phyloP scores from a whole-genome alignment of 2,329 filamentous ascomycete species.

The Clonostachys chloroleuca region DNA sequence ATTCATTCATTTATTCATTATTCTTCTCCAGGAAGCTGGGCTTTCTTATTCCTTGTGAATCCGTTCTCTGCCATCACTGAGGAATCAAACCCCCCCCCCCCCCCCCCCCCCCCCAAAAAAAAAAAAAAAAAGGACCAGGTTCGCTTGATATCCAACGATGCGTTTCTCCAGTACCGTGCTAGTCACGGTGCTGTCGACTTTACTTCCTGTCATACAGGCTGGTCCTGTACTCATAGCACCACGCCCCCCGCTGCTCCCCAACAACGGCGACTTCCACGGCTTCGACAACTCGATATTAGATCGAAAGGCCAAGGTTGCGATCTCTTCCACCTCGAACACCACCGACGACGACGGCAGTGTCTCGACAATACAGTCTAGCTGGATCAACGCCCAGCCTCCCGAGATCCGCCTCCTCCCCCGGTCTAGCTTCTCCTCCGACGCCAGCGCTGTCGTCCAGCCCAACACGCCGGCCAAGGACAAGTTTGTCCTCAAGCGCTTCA shows the following conservation, averaged over 20 bases:
- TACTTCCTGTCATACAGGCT: background rate
- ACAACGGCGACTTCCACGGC: background rate
- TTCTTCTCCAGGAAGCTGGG: too few species aligned
- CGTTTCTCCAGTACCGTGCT: background rate
- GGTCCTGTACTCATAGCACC: too few species aligned
- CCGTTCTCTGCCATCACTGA: too few species aligned
- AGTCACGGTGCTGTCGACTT: background rate
- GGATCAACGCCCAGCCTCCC: background rate
- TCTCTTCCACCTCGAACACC: background rate
- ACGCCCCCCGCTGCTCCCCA: background rate
- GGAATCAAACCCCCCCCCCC: too few species aligned
- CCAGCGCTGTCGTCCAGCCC: background rate
- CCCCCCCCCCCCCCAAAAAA: too few species aligned
- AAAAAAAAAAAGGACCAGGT: too few species aligned
- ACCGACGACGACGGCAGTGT: background rate
- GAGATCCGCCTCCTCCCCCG: background rate
- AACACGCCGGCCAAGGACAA: background rate
- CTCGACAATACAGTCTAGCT: background rate
- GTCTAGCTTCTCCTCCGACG: slow-evolving; percentile 1
- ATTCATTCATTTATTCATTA: too few species aligned
- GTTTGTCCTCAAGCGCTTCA: slow-evolving; percentile 7
- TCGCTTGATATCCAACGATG: background rate
- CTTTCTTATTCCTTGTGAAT: too few species aligned
- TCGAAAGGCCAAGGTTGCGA: background rate
- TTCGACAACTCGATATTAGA: background rate